Evolutionary conservation across 805 yeast species (phyloP), one percentile per base, ranked within the genome.

Genomic region (Ogataea ganodermae): DNA sequence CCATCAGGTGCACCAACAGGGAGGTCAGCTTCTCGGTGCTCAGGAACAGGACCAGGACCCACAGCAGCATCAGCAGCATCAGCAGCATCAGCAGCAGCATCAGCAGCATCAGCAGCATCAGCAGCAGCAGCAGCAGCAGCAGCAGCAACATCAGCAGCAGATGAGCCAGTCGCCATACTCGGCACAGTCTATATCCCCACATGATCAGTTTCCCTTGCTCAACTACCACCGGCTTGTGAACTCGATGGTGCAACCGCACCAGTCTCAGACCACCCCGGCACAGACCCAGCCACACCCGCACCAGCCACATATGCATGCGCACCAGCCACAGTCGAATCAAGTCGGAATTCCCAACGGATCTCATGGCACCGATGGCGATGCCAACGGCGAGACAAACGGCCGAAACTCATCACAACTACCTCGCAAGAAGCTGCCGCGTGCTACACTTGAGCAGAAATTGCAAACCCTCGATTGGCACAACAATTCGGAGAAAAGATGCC

Each of bases 371-470:
- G 7, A 14, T n/a, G 16, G 8, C 3, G 16, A 12, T 9, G n/a
- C n/a, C 27, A 7, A 24, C 27, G 10, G 6, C 27, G 27, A 24
- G 27, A 7, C 27, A 24, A 24, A 10, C 27, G 6, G 27, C n/a
- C n/a, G n/a, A n/a, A 7, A 17, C 22, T 4, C 22, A 2, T 8
- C 36, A 33, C 4, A 4, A 4, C n/a, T 33, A 9, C 36, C 36
- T 21, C 16, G 32, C 33, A 24, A 42, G 21, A 57, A 51, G 37
- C 53, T 66, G 14, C 69, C 71, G 3, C 49, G 71, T 14, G 71
- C 75, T 0, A 71, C 74, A 1, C 41, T 70, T 4, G 66, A 61
- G 46, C 71, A 71, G 44, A 71, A 70, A 48, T 60, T 70, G 6
- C 55, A 59, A 43, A 71, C 60, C 0, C 50, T 70, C 17, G 64